These are phyloP conservation scores for Lasiodiplodia sp. DNA, from an alignment of 2,329 filamentous ascomycete genomes.

Conservation along the genomic window DNA sequence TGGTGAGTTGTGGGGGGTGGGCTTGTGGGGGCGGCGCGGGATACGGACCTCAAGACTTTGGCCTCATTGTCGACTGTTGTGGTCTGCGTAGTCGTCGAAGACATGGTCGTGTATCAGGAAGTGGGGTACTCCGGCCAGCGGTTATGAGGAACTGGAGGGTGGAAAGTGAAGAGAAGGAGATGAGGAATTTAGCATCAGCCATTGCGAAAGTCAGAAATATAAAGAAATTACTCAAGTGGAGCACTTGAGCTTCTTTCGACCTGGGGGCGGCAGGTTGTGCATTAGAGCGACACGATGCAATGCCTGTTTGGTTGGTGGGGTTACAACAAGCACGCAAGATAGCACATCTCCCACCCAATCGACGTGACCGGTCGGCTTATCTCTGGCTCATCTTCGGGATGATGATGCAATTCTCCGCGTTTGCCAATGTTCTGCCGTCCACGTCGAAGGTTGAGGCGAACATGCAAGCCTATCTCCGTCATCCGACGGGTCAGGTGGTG, in stretches of 20 bases:
- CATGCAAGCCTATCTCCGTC: background rate
- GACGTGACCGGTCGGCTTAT: background rate
- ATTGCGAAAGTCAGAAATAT: background rate
- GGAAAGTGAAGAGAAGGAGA: background rate
- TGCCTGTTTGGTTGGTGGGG: conserved; percentile 22
- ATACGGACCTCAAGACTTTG: conserved; percentile 3
- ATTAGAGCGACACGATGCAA: background rate
- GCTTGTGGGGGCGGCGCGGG: background rate
- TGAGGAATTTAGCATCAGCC: background rate
- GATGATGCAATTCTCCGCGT: background rate
- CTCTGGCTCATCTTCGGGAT: conserved; percentile 8
- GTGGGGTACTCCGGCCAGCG: conserved; percentile 3
- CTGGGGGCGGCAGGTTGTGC: background rate
- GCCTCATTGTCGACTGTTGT: background rate
- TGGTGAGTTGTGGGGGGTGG: background rate
- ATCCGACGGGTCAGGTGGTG: background rate
- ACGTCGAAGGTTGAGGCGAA: conserved; percentile 13
- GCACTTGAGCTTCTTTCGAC: background rate
- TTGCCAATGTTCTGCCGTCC: background rate
- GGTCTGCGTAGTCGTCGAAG: conserved; percentile 1
- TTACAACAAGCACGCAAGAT: conserved; percentile 15
- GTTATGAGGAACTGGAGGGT: background rate
- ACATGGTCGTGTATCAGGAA: conserved; percentile 3
- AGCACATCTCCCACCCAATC: conserved; percentile 14
- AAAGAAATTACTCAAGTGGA: background rate